phyloP scores from a whole-genome alignment of 2,329 filamentous ascomycete genomes.

The Fusarium sp. region DNA sequence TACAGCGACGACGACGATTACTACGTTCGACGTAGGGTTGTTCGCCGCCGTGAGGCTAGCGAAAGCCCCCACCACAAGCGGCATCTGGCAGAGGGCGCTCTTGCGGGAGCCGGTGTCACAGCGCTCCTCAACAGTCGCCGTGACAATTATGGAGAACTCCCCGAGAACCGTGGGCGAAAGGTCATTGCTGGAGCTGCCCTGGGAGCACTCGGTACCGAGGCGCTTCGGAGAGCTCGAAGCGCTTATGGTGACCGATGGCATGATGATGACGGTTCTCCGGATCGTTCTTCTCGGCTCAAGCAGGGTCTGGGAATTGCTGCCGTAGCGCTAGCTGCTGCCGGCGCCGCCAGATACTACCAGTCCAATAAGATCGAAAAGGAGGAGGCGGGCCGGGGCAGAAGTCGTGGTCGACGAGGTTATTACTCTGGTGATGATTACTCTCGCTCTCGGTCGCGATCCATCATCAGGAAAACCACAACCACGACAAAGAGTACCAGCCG shows the following conservation, averaged over 20 bases:
- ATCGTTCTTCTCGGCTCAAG: slow-evolving; percentile 61
- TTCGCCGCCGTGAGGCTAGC: slow-evolving; percentile 62
- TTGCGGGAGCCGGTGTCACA: slow-evolving; percentile 69
- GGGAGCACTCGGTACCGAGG: slow-evolving; percentile 69
- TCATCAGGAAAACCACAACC: slow-evolving; percentile 47
- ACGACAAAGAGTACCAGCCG: slow-evolving; percentile 50
- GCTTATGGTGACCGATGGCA: slow-evolving; percentile 65
- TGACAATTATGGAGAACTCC: slow-evolving; percentile 59
- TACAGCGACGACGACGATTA: slow-evolving; percentile 60
- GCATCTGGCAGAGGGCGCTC: slow-evolving; percentile 70
- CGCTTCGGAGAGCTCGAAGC: slow-evolving; percentile 66
- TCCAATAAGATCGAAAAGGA: slow-evolving; percentile 68
- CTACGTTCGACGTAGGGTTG: slow-evolving; percentile 56
- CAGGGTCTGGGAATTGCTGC: slow-evolving; percentile 70
- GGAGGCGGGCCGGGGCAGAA: slow-evolving; percentile 65
- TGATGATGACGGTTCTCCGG: slow-evolving; percentile 51
- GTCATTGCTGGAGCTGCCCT: slow-evolving; percentile 69
- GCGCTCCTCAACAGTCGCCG: slow-evolving; percentile 67
- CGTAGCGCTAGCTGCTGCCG: slow-evolving; percentile 69
- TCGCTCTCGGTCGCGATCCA: slow-evolving; percentile 54
- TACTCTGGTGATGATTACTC: slow-evolving; percentile 55
- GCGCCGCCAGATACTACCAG: slow-evolving; percentile 71
- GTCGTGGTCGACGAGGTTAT: slow-evolving; percentile 56
- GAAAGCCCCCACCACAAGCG: slow-evolving; percentile 63
- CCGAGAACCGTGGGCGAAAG: slow-evolving; percentile 64